Base-by-base conservation (phyloP, 1,284 basidiomycete species). In the Phylloporus sp. region DNA sequence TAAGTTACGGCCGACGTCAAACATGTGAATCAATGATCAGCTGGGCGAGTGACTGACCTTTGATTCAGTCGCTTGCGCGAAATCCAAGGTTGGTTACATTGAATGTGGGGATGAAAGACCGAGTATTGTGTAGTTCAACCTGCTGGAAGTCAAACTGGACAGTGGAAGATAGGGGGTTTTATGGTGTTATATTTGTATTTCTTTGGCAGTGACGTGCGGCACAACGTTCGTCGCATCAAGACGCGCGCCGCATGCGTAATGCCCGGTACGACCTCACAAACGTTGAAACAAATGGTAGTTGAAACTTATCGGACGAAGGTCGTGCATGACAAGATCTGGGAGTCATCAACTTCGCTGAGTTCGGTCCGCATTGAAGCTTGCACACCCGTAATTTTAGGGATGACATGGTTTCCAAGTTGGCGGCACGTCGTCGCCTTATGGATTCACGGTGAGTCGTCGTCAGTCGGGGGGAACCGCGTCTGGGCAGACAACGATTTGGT, bases 21-120 rank as follows among this genome's bases (percentile, higher is more conserved):
- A 64, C 49, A 57, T 24, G 39, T 34, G 61, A 24, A 63, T 32
- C 20, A 3, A 66, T 47, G 17, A 24, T 54, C 15, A 32, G 17
- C 6, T 39, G 54, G 47, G 54, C 49, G 54, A 63, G 61, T 63
- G 31, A 51, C 28, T 18, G n/a, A 39, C 29, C 47, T 28, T 20
- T 28, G 12, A 37, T 37, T 61, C 53, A 66, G 29, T 15, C 39
- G 12, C 24, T 32, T 26, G 58, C 13, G 24, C 46, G 40, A 26
- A 46, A 46, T 52, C 49, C 26, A 7, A 40, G 22, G 53, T 57
- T 57, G 28, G 52, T 37, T 13, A 29, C 11, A 53, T 32, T 29
- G 50, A 39, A 52, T 32, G 58, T 22, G 4, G 8, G 24, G n/a
- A n/a, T n/a, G n/a, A n/a, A n/a, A n/a, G n/a, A n/a, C n/a, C n/a